Conservation (phyloP, 106 monocot genomes). For the Amphibolis antarctica region DNA sequence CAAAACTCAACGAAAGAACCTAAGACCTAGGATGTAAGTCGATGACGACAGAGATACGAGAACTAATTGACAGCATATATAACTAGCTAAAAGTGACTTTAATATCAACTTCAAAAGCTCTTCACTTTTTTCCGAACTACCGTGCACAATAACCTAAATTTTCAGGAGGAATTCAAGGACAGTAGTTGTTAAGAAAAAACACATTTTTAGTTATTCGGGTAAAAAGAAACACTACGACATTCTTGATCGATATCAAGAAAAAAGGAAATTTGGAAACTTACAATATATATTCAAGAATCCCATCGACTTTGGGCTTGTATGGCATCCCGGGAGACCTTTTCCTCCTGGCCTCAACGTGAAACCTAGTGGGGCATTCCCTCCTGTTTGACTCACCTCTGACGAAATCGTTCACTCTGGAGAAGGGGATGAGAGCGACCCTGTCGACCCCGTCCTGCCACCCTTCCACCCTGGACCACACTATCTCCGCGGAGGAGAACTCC, state of each 20-base stretch:
- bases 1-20: no score
- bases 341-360: constrained; percentile 93
- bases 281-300: constrained; percentile 97
- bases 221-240: not conserved
- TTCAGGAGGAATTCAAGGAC: no score
- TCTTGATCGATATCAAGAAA: not conserved
- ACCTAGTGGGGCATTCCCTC: constrained; percentile 84
- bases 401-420: constrained; percentile 76
- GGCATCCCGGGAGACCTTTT: constrained; percentile 38
- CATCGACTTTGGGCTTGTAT: constrained; percentile 90
- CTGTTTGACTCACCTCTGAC: constrained; percentile 85
- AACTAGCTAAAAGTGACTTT: no score
- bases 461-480: constrained; percentile 88
- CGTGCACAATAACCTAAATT: no score
- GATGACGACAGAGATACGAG: no score
- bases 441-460: constrained; percentile 85
- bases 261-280: constrained; percentile 24
- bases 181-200: no score
- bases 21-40: no score
- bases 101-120: no score
- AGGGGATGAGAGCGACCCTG: constrained; percentile 82
- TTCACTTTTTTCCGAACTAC: no score
- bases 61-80: no score
- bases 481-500: constrained; percentile 78
- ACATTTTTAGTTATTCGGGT: no score